Evolutionary conservation across 805 yeast genomes (phyloP), one percentile per base, ranked within the genome.

Genomic region (Candida vaughaniae): DNA sequence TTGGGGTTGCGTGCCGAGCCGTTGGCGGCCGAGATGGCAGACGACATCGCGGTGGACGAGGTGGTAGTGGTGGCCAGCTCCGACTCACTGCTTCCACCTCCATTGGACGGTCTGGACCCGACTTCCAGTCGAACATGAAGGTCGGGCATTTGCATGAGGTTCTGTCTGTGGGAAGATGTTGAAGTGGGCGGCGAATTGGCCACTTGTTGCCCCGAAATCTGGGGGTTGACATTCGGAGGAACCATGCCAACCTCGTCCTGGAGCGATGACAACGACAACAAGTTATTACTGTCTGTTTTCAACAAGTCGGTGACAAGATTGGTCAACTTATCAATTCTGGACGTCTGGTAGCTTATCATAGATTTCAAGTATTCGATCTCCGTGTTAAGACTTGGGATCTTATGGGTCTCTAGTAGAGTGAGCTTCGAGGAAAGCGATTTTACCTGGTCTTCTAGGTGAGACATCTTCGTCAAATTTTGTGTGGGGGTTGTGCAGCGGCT

Each of bases 31-130:
- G 25, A 9, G 11, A 9, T 17, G 16, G 29, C 20, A 16, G 35
- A 20, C 9, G 23, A 20, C 23, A 20, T 20, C 9, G 23, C 23
- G n/a, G n/a, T n/a, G n/a, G n/a, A n/a, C n/a, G n/a, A n/a, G n/a
- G n/a, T 66, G 53, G 25, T 61, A 69, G 3, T 71, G 71, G 48
- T 66, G 71, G 64, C 66, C 63, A 36, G 59, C 62, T 25, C 62
- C 58, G 17, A 62, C 70, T 43, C 34, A 19, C 18, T 25, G n/a
- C n/a, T n/a, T n/a, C n/a, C n/a, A n/a, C n/a, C n/a, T n/a, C n/a
- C n/a, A n/a, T n/a, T n/a, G n/a, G n/a, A n/a, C n/a, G n/a, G n/a
- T n/a, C n/a, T n/a, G n/a, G n/a, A n/a, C n/a, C n/a, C n/a, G n/a
- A n/a, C n/a, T n/a, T n/a, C n/a, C n/a, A n/a, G n/a, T n/a, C n/a